Conservation (phyloP, 805 yeast species). For the Candida ovalis region DNA sequence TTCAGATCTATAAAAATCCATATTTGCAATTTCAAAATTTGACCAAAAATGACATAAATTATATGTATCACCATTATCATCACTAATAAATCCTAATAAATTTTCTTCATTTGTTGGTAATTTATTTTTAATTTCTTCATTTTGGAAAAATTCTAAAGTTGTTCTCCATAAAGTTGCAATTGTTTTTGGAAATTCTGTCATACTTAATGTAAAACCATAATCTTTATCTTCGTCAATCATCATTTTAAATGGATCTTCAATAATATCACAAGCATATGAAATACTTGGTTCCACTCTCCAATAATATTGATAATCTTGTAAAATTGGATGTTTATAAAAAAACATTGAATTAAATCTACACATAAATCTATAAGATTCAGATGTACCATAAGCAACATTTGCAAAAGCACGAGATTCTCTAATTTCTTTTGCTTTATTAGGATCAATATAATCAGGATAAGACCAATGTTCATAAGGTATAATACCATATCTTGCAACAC, state of each 20-base stretch:
- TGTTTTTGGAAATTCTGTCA: slow-evolving; percentile 47
- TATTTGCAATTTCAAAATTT: slow-evolving; percentile 69
- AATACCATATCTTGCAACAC: slow-evolving; percentile 41
- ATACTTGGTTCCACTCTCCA: slow-evolving; percentile 62
- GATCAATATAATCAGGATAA: slow-evolving; percentile 46
- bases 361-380: slow-evolving; percentile 75
- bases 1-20: slow-evolving; percentile 58
- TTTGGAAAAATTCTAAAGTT: slow-evolving; percentile 39
- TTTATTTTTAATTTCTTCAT: slow-evolving; percentile 17
- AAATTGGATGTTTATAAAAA: slow-evolving; percentile 50
- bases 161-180: slow-evolving; percentile 50
- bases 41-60: slow-evolving; percentile 83
- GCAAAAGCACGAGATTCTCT: slow-evolving; percentile 33
- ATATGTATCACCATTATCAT: slow-evolving; percentile 60
- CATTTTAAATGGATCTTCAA: slow-evolving; percentile 51
- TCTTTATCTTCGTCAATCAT: slow-evolving; percentile 47
- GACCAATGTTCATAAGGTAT: slow-evolving; percentile 51
- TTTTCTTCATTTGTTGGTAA: slow-evolving; percentile 30
- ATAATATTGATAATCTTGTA: slow-evolving; percentile 52
- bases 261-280: slow-evolving; percentile 48
- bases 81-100: slow-evolving; percentile 56
- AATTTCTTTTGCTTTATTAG: slow-evolving; percentile 34
- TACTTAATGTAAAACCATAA: slow-evolving; percentile 51
- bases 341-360: slow-evolving; percentile 47
- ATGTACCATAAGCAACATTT: slow-evolving; percentile 54